Evolutionary conservation across 2,329 filamentous ascomycete species (phyloP).

Genomic region (Pseudogymnoascus sp.): DNA sequence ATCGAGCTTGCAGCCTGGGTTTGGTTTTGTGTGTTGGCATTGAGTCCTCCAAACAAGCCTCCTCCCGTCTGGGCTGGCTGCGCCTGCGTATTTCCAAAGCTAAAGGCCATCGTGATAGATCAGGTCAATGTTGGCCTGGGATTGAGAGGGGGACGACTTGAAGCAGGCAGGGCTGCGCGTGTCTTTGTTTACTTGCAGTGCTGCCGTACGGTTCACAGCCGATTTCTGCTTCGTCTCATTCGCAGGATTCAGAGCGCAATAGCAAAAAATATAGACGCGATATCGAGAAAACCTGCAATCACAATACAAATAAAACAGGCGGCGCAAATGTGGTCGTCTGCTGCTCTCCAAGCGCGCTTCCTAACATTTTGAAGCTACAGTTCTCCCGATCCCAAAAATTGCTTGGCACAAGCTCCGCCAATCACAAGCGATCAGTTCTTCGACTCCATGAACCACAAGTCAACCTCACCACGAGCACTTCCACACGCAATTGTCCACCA

Average conservation of each 20-base stretch:
- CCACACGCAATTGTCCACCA: conserved; percentile 14
- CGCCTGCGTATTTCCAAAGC: conserved; percentile 4
- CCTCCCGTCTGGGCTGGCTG: conserved; percentile 11
- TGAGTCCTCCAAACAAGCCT: conserved; percentile 16
- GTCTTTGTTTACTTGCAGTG: neutral
- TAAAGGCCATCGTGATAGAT: conserved; percentile 8
- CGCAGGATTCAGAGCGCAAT: neutral
- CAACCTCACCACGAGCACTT: neutral
- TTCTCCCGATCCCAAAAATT: conserved; percentile 7
- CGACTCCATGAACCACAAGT: conserved; percentile 9
- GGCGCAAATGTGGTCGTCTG: neutral
- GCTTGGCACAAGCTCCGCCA: conserved; percentile 7
- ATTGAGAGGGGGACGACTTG: neutral
- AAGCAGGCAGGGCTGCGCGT: neutral
- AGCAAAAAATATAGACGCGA: neutral
- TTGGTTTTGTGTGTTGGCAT: conserved; percentile 9
- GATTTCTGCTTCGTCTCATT: neutral
- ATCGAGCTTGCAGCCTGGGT: conserved; percentile 16
- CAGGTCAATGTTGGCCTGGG: neutral
- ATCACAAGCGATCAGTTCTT: conserved; percentile 8
- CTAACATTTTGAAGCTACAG: conserved; percentile 9
- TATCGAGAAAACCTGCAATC: neutral
- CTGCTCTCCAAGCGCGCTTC: conserved; percentile 1
- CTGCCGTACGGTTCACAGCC: neutral
- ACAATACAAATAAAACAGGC: neutral